Conservation (phyloP, 23 red algal genomes). For the Cyanidiococcus yangmingshanensis region DNA sequence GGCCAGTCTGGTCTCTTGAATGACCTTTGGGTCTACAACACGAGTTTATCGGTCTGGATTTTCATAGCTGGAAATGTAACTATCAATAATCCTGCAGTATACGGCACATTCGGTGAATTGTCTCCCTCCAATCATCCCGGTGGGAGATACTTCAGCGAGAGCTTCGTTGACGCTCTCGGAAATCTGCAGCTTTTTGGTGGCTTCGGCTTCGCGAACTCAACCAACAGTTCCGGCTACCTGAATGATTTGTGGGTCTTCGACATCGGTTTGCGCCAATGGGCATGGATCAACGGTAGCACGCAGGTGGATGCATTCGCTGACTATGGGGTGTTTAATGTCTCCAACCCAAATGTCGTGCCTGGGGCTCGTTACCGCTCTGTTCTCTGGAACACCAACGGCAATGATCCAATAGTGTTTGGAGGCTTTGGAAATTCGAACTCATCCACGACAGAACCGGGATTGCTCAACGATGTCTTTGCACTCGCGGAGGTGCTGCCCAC, state of each 20-base stretch:
- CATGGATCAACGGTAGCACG: background rate
- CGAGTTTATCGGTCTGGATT: background rate
- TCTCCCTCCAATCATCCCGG: background rate
- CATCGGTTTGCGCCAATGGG: background rate
- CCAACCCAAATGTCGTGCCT: background rate
- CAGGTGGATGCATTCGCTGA: background rate
- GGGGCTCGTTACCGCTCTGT: background rate
- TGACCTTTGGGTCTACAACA: too few species aligned
- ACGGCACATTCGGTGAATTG: background rate
- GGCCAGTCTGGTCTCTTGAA: too few species aligned
- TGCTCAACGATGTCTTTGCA: constrained; percentile 15
- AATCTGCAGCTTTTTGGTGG: background rate
- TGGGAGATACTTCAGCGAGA: background rate
- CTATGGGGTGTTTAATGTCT: background rate
- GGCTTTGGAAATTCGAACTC: background rate
- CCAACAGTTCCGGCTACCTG: background rate
- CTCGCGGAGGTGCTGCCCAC: background rate
- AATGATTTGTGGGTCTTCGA: background rate
- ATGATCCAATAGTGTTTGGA: background rate
- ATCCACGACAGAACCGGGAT: background rate
- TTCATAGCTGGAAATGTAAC: background rate
- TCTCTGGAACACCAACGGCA: background rate
- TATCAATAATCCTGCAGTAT: background rate
- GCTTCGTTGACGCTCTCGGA: background rate
- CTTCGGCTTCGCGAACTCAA: background rate